These are phyloP conservation scores for Trichophyton simii DNA, from an alignment of 2,329 filamentous ascomycete genomes.

Conservation along the genomic window DNA sequence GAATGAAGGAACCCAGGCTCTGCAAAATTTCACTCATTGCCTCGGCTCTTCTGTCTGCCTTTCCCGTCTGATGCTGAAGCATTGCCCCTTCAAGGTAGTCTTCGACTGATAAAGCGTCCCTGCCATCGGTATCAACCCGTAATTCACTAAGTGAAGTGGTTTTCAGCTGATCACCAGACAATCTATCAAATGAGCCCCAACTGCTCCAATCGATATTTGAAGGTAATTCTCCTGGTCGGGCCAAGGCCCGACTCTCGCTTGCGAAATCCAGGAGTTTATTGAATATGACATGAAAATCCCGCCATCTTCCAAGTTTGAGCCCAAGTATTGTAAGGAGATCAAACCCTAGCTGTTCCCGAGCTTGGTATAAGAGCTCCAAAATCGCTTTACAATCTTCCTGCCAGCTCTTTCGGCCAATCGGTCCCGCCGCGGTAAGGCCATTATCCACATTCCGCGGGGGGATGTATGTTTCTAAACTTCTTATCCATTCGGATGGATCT, in stretches of 20 bases:
- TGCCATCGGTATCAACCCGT: background rate
- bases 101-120: constrained; percentile 8
- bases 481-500: constrained; percentile 24
- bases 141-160: background rate
- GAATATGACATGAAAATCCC: constrained; percentile 28
- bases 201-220: constrained; percentile 22
- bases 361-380: constrained; percentile 22
- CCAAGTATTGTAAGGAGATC: constrained; percentile 32
- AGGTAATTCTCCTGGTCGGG: constrained; percentile 14
- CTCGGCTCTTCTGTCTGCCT: constrained; percentile 6
- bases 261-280: constrained; percentile 28
- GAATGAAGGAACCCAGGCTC: constrained; percentile 29
- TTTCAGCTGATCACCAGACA: constrained; percentile 15
- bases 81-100: constrained; percentile 11
- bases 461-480: constrained; percentile 24
- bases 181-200: constrained; percentile 20
- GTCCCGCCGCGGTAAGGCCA: background rate
- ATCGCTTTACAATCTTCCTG: constrained; percentile 19
- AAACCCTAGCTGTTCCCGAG: constrained; percentile 18
- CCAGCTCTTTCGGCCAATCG: constrained; percentile 12
- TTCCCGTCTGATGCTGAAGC: constrained; percentile 10
- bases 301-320: constrained; percentile 29
- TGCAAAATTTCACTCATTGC: constrained; percentile 30
- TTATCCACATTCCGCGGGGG: constrained; percentile 13
- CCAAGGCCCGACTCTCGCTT: constrained; percentile 16